Evolutionary conservation across 768 basidiomycete genomes (phyloP).

Genomic region (Leccinum aurantiacum): DNA sequence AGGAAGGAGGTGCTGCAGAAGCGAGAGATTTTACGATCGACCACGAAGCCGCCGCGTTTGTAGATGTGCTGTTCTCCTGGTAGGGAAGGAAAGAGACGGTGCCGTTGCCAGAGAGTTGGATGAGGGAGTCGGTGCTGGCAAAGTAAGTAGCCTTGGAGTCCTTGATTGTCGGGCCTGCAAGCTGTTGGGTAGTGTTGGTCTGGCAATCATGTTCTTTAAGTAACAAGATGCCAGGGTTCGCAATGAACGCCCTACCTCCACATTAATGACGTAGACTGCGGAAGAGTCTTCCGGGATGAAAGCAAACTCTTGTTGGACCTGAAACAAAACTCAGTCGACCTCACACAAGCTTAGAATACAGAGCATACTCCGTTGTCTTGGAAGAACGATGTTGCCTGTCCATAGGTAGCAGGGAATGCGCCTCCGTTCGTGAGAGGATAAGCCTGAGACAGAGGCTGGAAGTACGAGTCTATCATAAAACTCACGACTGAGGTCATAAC

Average conservation of each 20-base stretch:
- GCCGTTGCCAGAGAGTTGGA: slow-evolving; percentile 67
- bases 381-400: slow-evolving; percentile 73
- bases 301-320: slow-evolving; percentile 74
- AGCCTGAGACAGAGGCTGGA: slow-evolving; percentile 68
- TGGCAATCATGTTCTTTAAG: slow-evolving; percentile 24
- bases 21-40: slow-evolving; percentile 44
- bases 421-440: slow-evolving; percentile 49
- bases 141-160: slow-evolving; percentile 64
- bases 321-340: not conserved
- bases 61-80: slow-evolving; percentile 41
- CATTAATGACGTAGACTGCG: slow-evolving; percentile 71
- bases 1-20: slow-evolving; percentile 40
- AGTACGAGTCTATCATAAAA: slow-evolving; percentile 44
- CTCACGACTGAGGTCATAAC: slow-evolving; percentile 1
- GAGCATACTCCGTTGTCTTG: slow-evolving; percentile 46
- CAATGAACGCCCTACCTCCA: slow-evolving; percentile 43
- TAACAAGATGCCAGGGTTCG: not conserved
- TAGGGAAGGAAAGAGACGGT: slow-evolving; percentile 61
- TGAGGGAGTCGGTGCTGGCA: slow-evolving; percentile 56
- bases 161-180: slow-evolving; percentile 60
- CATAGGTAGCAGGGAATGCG: slow-evolving; percentile 66
- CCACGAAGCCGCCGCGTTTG: slow-evolving; percentile 53
- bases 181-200: slow-evolving; percentile 62
- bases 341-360: not conserved
- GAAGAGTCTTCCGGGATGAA: slow-evolving; percentile 76